phyloP scores from a whole-genome alignment of 1,284 basidiomycete genomes.

The Ganoderma lucidum region DNA sequence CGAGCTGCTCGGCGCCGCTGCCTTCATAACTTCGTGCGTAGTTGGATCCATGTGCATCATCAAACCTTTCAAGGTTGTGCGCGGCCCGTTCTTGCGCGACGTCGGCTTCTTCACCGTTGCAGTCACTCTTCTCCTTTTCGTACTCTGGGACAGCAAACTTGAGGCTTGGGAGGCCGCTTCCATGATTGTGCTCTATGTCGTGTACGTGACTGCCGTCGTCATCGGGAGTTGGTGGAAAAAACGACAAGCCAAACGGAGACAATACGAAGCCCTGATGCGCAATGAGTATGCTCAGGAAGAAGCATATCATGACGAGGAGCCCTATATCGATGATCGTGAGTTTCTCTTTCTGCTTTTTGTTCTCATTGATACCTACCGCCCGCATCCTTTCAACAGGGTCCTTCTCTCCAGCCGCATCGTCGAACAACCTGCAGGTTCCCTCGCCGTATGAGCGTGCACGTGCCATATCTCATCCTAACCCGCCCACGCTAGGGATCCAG shows the following conservation, averaged over 20 bases:
- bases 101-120: constrained; percentile 92
- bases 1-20: constrained; percentile 93
- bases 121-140: constrained; percentile 75
- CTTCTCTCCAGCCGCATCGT: constrained; percentile 13
- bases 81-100: constrained; percentile 88
- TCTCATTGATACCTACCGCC: neutral
- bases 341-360: neutral
- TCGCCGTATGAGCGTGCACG: constrained; percentile 42
- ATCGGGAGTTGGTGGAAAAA: constrained; percentile 81
- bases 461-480: constrained; percentile 45
- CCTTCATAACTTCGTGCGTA: constrained; percentile 96
- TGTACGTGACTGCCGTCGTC: constrained; percentile 85
- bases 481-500: constrained; percentile 50
- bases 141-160: constrained; percentile 84
- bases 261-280: constrained; percentile 60
- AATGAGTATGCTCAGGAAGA: constrained; percentile 70
- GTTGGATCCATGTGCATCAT: constrained; percentile 97
- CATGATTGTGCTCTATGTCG: constrained; percentile 80
- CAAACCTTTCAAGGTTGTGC: constrained; percentile 88
- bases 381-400: neutral
- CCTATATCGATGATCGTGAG: constrained; percentile 72
- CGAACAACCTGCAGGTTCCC: constrained; percentile 26
- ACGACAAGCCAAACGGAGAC: constrained; percentile 54
- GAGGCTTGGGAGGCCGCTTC: constrained; percentile 76
- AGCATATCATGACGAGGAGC: constrained; percentile 50